These are phyloP conservation scores for Nicotiana obtusifolia DNA, from an alignment of 257 asterid genomes.

Conservation along the genomic window DNA sequence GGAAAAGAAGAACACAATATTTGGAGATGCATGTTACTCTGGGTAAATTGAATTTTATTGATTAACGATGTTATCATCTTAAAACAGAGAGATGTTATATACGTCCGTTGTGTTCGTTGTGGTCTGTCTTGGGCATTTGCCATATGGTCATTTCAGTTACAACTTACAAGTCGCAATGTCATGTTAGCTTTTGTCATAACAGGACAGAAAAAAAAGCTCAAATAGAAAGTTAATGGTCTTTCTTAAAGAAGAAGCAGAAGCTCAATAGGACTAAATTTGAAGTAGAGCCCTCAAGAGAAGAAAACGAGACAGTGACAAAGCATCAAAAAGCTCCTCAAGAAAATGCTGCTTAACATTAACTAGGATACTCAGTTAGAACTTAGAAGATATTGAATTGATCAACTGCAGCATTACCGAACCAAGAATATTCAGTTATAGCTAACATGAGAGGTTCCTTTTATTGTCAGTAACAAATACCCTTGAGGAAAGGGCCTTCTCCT, in stretches of 20 bases:
- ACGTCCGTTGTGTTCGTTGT: not conserved
- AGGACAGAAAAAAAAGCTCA: not conserved
- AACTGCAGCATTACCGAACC: not conserved
- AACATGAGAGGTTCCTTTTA: not conserved
- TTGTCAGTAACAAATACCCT: not conserved
- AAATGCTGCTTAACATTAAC: not conserved
- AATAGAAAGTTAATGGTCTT: not conserved
- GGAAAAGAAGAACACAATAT: not conserved
- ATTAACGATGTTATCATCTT: not conserved
- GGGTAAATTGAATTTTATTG: not conserved
- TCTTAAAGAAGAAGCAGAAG: not conserved
- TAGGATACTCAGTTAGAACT: not conserved
- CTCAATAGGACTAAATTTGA: not conserved
- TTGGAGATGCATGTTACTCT: slow-evolving; percentile 1
- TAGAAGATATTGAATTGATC: not conserved
- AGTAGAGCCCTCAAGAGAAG: not conserved
- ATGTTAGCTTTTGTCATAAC: not conserved
- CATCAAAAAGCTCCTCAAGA: not conserved
- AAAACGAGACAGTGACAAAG: not conserved
- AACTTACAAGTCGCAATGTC: not conserved
- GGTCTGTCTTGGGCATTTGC: not conserved
- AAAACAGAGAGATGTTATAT: not conserved
- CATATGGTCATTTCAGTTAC: not conserved
- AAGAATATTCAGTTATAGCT: not conserved
- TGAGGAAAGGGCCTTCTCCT: not conserved